Evolutionary conservation across 2,329 filamentous ascomycete genomes (phyloP).

Genomic region (Akanthomyces dipterigenus): DNA sequence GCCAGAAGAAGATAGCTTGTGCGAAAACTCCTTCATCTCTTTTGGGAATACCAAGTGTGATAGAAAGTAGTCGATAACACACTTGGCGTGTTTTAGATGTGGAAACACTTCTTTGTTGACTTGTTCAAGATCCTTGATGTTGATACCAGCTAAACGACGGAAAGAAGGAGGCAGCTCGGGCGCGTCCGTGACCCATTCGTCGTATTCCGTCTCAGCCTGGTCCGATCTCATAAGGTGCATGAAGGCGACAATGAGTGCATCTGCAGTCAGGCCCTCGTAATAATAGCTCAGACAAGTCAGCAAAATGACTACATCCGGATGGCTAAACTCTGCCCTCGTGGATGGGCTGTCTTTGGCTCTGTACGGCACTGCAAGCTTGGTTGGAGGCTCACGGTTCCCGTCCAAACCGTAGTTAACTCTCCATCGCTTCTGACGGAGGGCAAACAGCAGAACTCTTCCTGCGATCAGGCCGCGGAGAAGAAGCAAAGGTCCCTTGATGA

Average conservation of each 20-base stretch:
- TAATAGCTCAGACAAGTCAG: conserved; percentile 53
- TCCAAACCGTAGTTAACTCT: conserved; percentile 58
- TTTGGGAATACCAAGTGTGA: conserved; percentile 51
- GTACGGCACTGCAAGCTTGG: conserved; percentile 51
- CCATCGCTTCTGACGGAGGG: conserved; percentile 53
- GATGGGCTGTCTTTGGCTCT: conserved; percentile 52
- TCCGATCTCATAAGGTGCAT: conserved; percentile 30
- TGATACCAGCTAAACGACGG: conserved; percentile 43
- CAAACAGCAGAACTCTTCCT: conserved; percentile 46
- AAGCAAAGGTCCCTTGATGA: background rate
- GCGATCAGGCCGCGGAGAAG: conserved; percentile 51
- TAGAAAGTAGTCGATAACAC: conserved; percentile 58
- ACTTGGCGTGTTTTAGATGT: conserved; percentile 43
- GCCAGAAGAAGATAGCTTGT: conserved; percentile 58
- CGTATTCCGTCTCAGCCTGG: conserved; percentile 45
- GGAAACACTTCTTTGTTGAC: conserved; percentile 47
- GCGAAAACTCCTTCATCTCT: conserved; percentile 55
- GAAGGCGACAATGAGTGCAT: conserved; percentile 43
- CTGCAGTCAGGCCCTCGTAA: conserved; percentile 45
- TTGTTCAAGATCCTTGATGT: conserved; percentile 47
- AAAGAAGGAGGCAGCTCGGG: conserved; percentile 30
- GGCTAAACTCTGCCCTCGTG: conserved; percentile 52
- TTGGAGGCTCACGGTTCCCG: conserved; percentile 29
- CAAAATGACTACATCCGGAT: conserved; percentile 51
- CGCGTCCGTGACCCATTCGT: conserved; percentile 37